Evolutionary conservation across 2,329 filamentous ascomycete species (phyloP).

Genomic region (Harringtonia lauricola): DNA sequence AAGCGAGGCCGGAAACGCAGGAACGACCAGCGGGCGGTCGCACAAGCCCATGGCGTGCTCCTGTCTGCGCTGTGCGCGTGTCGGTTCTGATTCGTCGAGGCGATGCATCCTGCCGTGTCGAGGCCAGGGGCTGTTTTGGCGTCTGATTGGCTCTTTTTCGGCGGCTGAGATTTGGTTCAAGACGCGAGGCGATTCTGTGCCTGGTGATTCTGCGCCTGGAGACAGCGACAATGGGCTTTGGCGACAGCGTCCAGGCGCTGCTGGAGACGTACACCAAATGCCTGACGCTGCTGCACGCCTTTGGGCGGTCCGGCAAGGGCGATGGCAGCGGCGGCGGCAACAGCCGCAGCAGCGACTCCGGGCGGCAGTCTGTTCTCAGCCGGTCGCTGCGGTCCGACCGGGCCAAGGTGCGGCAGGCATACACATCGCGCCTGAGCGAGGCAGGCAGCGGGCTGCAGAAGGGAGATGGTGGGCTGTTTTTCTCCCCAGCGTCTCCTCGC

Average conservation of each 20-base stretch:
- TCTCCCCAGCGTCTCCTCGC: neutral
- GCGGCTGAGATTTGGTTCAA: too few species aligned
- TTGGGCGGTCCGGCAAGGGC: neutral
- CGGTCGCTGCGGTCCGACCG: slow-evolving; percentile 28
- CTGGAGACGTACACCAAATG: slow-evolving; percentile 37
- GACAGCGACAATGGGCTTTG: slow-evolving; percentile 19
- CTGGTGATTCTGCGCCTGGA: neutral
- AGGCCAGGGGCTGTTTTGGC: too few species aligned
- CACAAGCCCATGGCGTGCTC: too few species aligned
- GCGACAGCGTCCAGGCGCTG: slow-evolving; percentile 30
- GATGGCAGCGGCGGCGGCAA: neutral
- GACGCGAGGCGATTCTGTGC: too few species aligned
- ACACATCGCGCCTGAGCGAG: slow-evolving; percentile 27
- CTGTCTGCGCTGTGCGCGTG: too few species aligned
- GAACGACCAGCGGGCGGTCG: slow-evolving; percentile 1
- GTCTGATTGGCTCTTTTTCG: too few species aligned
- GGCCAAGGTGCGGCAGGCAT: slow-evolving; percentile 29
- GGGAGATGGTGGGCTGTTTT: slow-evolving; percentile 28
- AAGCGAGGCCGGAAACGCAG: neutral
- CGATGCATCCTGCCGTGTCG: too few species aligned
- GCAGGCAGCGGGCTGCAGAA: slow-evolving; percentile 30
- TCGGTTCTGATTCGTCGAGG: too few species aligned
- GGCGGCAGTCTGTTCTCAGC: slow-evolving; percentile 4
- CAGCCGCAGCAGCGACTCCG: neutral
- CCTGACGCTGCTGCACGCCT: slow-evolving; percentile 20